Conservation (phyloP, 345 rosid genomes). For the Combretum micranthum region DNA sequence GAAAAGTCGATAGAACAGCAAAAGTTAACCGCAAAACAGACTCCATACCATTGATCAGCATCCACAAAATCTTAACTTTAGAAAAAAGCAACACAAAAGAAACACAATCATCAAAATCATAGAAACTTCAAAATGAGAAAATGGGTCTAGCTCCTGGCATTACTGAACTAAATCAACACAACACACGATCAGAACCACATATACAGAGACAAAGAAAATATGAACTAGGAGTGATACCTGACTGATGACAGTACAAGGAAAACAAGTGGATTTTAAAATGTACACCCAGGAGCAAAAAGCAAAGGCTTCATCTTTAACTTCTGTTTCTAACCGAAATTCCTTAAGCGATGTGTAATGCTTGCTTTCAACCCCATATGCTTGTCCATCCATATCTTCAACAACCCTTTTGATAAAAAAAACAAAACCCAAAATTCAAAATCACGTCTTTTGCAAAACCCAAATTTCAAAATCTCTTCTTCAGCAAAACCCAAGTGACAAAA, state of each 20-base stretch:
- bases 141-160: too few relatives aligned
- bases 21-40: too few relatives aligned
- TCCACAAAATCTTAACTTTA: too few relatives aligned
- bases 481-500: too few relatives aligned
- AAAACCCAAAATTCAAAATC: constrained; percentile 6
- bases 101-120: too few relatives aligned
- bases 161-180: neutral
- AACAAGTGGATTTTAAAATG: constrained; percentile 41
- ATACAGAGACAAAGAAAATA: neutral
- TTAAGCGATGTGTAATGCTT: constrained; percentile 39
- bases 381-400: constrained; percentile 1
- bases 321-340: constrained; percentile 37
- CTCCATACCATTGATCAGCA: too few relatives aligned
- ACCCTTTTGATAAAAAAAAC: neutral
- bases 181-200: neutral
- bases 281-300: constrained; percentile 63
- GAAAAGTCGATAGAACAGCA: too few relatives aligned
- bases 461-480: neutral
- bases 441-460: constrained; percentile 5
- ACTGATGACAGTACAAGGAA: constrained; percentile 42
- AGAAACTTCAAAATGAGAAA: too few relatives aligned
- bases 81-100: too few relatives aligned
- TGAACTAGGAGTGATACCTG: constrained; percentile 31
- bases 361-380: constrained; percentile 20
- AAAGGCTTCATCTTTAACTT: constrained; percentile 33